phyloP scores from a whole-genome alignment of 148 eudicot species.

The Tetragonia tetragonoides region DNA sequence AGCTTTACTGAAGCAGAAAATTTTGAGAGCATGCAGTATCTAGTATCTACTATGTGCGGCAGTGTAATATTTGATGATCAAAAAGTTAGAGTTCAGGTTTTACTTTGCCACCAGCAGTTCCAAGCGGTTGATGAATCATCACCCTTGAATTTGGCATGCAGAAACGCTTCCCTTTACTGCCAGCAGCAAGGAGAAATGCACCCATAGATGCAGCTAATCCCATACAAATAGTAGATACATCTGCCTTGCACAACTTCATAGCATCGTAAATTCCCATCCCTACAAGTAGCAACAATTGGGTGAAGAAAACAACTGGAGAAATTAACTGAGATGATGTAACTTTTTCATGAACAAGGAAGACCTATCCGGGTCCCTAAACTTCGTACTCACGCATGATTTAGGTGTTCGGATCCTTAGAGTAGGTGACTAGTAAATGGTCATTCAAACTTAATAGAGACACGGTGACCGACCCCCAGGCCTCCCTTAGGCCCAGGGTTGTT shows the following conservation, averaged over 20 bases:
- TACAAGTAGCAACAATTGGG: slow-evolving; percentile 27
- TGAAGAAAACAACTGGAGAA: neutral
- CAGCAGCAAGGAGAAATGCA: slow-evolving; percentile 93
- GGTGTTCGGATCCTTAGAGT: no score
- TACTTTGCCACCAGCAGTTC: slow-evolving; percentile 69
- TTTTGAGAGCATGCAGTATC: neutral
- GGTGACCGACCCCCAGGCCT: no score
- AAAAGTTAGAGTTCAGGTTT: slow-evolving; percentile 15
- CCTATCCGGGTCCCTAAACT: no score
- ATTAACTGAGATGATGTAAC: neutral
- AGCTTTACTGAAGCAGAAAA: neutral
- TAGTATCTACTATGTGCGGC: no score
- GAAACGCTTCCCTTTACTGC: slow-evolving; percentile 82
- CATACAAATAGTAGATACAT: slow-evolving; percentile 82
- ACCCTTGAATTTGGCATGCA: slow-evolving; percentile 97
- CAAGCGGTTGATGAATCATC: slow-evolving; percentile 87
- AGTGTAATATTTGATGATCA: neutral
- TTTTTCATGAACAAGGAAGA: neutral
- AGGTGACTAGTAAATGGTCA: no score
- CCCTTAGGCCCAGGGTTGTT: no score
- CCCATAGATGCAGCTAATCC: slow-evolving; percentile 99
- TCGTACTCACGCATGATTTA: no score
- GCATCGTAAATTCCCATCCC: slow-evolving; percentile 99
- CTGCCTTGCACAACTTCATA: slow-evolving; percentile 93
- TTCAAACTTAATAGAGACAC: no score